Conservation (phyloP, 192 early-diverging fungal species). For the Umbelopsis vinacea region DNA sequence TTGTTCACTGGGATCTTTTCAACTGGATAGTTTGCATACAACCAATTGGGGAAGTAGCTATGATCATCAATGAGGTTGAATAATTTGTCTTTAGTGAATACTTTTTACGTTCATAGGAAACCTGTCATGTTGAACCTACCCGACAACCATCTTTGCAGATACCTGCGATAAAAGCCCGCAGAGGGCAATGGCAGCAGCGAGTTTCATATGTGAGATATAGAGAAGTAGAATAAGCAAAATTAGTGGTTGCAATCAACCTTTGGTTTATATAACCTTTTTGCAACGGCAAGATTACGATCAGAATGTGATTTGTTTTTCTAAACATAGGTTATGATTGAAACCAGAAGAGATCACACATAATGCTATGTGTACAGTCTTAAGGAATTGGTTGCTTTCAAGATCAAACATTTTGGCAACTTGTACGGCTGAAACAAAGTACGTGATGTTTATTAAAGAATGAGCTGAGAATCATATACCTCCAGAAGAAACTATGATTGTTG, state of each 20-base stretch:
- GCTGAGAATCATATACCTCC: neutral
- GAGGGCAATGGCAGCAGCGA: neutral
- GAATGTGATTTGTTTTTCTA: neutral
- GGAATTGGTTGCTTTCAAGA: slow-evolving; percentile 9
- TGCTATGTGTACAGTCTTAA: neutral
- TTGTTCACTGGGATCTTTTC: slow-evolving; percentile 32
- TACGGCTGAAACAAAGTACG: too few species aligned
- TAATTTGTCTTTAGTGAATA: neutral
- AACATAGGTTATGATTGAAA: neutral
- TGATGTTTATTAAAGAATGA: too few species aligned
- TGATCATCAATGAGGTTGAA: neutral
- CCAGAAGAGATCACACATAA: neutral
- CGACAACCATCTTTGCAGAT: slow-evolving; percentile 9
- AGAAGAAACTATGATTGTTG: too few species aligned
- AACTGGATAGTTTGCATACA: slow-evolving; percentile 42
- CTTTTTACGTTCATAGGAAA: neutral
- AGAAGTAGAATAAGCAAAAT: neutral
- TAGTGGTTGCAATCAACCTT: neutral
- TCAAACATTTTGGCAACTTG: neutral
- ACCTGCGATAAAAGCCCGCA: slow-evolving; percentile 8
- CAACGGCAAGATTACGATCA: neutral
- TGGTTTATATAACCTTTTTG: neutral
- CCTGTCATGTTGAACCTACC: neutral
- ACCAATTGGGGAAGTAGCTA: slow-evolving; percentile 48
- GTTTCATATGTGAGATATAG: neutral